Evolutionary conservation across 768 basidiomycete genomes (phyloP), one percentile per base, ranked within the genome.

Genomic region (Panus rudis): DNA sequence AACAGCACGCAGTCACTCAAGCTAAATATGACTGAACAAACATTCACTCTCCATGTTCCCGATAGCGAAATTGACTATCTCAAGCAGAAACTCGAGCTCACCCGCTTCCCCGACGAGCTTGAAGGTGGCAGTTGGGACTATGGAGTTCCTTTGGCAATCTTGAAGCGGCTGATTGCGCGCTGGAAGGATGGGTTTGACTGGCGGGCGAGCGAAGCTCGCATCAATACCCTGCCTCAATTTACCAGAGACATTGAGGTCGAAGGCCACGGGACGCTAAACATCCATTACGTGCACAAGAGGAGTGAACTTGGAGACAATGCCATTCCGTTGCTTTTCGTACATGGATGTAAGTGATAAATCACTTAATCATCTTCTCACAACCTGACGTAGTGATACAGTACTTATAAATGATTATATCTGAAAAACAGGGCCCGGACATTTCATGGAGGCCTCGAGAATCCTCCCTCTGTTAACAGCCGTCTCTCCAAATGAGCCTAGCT

Each of bases 111-210:
- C 0, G 75, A 80, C 52, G 79, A 81, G 47, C 33, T 35, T 7
- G 21, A 35, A 14, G 33, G 21, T 8, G 7, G n/a, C 10, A 20
- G 33, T 4, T 61, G 61, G 58, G 41, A 53, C 14, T 63, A 64
- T 37, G 63, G 63, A 20, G 53, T 42, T 2, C 75, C 78, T 2
- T 63, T 78, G 3, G 57, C 63, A 0, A 70, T 76, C 46, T 47
- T 81, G 8, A 61, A 69, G 39, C 67, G 75, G 6, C 64, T 81
- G 1, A 62, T 69, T 0, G 61, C 60, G 4, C 61, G 66, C 32
- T 82, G 80, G 80, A 67, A 64, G 50, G 56, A 65, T 39, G 72
- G 67, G 0, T 79, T 70, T 46, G 69, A 81, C 60, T 82, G 81
- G 78, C 62, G 69, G 46, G 69, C 62, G 41, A 56, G 75, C 13